Conservation (phyloP, 2,329 filamentous ascomycete species). For the Ophiostoma piceae region DNA sequence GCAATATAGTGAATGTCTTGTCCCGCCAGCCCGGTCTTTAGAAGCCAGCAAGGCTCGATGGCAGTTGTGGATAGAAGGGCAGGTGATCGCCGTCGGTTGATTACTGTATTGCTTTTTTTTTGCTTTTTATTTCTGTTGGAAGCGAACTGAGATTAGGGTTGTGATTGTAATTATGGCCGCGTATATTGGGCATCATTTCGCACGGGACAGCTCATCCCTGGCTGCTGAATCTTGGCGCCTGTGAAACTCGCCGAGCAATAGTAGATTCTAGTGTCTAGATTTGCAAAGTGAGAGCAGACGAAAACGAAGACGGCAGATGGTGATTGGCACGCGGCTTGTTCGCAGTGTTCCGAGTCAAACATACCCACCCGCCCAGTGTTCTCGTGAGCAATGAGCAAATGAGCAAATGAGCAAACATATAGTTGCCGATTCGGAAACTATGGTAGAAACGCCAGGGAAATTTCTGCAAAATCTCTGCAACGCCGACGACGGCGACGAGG, state of each 20-base stretch:
- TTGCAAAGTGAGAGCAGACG: background rate
- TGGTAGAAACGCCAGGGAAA: background rate
- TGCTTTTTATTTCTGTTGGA: too few relatives aligned
- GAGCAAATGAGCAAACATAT: background rate
- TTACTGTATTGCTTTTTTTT: background rate
- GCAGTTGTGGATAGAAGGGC: background rate
- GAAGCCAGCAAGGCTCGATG: background rate
- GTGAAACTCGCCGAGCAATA: background rate
- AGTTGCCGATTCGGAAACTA: background rate
- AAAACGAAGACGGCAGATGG: constrained; percentile 1
- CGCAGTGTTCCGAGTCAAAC: background rate
- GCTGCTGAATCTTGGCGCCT: background rate
- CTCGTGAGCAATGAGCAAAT: too few relatives aligned
- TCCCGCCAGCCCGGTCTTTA: constrained; percentile 3
- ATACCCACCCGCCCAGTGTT: background rate
- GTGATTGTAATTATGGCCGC: background rate
- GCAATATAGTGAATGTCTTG: background rate
- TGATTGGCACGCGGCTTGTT: constrained; percentile 1
- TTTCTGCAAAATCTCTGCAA: background rate
- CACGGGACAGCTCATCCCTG: constrained; percentile 4
- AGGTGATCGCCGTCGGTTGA: background rate
- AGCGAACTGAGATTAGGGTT: background rate
- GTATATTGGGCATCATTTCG: constrained; percentile 11
- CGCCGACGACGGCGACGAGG: background rate
- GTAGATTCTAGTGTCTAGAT: background rate